These are phyloP conservation scores for Colletotrichum falcatum DNA, from an alignment of 2,329 filamentous ascomycete species.

Conservation along the genomic window DNA sequence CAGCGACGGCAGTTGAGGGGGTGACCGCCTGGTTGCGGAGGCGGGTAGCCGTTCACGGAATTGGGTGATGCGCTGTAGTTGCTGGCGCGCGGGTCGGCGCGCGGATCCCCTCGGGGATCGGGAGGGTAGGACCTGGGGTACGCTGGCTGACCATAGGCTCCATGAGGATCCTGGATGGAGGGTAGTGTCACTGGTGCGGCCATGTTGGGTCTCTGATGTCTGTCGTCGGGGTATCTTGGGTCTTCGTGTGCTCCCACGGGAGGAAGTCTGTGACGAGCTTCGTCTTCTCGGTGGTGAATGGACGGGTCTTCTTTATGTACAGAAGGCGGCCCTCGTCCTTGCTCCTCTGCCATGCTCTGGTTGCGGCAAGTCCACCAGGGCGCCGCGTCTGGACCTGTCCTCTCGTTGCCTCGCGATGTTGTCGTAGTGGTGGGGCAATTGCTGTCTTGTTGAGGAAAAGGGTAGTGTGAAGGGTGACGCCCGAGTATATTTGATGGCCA, in stretches of 20 bases:
- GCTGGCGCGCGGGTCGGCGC: constrained; percentile 37
- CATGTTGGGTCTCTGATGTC: constrained; percentile 55
- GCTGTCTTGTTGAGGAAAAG: neutral
- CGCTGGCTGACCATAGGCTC: constrained; percentile 51
- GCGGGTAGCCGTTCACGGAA: constrained; percentile 60
- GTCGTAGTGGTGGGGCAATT: constrained; percentile 6
- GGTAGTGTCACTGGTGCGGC: constrained; percentile 61
- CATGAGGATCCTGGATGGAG: constrained; percentile 61
- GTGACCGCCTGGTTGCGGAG: constrained; percentile 43
- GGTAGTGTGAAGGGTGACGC: constrained; percentile 8
- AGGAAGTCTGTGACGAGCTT: constrained; percentile 36
- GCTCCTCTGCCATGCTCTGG: constrained; percentile 43
- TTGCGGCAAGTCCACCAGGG: constrained; percentile 33
- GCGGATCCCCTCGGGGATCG: constrained; percentile 54
- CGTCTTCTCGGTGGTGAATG: constrained; percentile 39
- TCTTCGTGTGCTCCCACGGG: constrained; percentile 36
- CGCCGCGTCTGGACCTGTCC: constrained; percentile 29
- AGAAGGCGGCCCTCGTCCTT: constrained; percentile 43
- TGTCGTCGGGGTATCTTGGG: constrained; percentile 52
- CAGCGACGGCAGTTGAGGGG: constrained; percentile 40
- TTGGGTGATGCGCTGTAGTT: constrained; percentile 56
- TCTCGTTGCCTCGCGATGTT: constrained; percentile 29
- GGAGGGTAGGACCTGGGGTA: constrained; percentile 53
- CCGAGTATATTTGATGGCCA: neutral
- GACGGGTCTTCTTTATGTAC: constrained; percentile 39